Evolutionary conservation across 148 eudicot species (phyloP).

Genomic region (Chenopodium suecicum): DNA sequence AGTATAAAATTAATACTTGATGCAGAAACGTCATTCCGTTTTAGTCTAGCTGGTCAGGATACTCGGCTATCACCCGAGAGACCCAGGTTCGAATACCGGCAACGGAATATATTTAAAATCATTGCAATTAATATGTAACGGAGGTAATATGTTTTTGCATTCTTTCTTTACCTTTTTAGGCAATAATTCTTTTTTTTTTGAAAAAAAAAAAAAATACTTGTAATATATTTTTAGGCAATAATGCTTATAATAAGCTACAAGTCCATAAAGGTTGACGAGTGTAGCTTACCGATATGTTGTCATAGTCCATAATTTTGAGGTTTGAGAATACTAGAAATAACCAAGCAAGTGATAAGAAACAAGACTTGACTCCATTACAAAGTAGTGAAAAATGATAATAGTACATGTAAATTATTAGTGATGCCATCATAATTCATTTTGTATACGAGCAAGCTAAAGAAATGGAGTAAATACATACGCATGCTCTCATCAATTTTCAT

Average conservation of each 20-base stretch:
- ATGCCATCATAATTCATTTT: not conserved
- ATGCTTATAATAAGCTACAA: too few relatives aligned
- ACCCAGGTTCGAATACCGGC: slow-evolving; percentile 44
- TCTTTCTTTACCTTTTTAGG: too few relatives aligned
- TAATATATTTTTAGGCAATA: too few relatives aligned
- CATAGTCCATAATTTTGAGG: not conserved
- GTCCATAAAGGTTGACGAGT: not conserved
- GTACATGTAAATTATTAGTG: not conserved
- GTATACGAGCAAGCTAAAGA: not conserved
- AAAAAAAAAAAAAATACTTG: too few relatives aligned
- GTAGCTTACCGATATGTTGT: not conserved
- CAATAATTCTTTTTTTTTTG: too few relatives aligned
- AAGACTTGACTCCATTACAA: not conserved
- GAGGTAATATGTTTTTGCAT: too few relatives aligned
- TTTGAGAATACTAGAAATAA: not conserved
- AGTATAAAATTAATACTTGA: too few relatives aligned
- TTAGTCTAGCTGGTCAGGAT: slow-evolving; percentile 97
- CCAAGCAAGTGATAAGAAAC: not conserved
- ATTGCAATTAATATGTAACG: too few relatives aligned
- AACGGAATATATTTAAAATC: not conserved
- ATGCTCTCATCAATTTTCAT: not conserved
- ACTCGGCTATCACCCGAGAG: slow-evolving; percentile 99
- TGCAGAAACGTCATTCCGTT: too few relatives aligned
- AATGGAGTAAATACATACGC: not conserved
- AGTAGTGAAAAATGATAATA: not conserved